Base-by-base conservation (phyloP, 805 yeast genomes). In the Ogataea methanolica region DNA sequence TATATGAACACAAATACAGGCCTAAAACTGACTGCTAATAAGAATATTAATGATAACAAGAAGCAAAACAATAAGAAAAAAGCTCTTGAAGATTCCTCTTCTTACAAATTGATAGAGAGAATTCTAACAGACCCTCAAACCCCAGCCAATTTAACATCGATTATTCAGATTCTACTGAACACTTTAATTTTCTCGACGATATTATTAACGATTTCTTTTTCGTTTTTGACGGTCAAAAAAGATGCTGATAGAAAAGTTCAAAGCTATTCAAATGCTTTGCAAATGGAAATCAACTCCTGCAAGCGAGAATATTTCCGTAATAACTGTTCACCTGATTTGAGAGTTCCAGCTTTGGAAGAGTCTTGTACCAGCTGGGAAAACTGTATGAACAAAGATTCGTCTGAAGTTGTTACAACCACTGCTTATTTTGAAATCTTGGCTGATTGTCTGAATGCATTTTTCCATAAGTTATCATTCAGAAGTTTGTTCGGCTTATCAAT, bases 321-420 rank as follows among this genome's bases (percentile, higher is more conserved):
- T 65, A 78, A 83, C 54, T 92, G 99, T 62, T 73, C 78, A 2
- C 78, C 79, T 4, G 81, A 72, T 3, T 55, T 58, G 41, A 70
- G 92, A 14, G 91, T 82, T 0, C 96, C 96, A 0, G 90, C 88
- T 0, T 63, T 89, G 16, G 94, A 85, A 56, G 65, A 67, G 2
- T 69, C 78, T 14, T 92, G 99, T 65, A 70, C 75, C 34, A 73
- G 72, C 34, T 88, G 96, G 94, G 84, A 79, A 51, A 76, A 75
- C 48, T 94, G 99, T 63, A 88, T 88, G 90, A 79, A 82, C 56
- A 69, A 82, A 42, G 92, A 88, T 52, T 91, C 96, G 9, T 75
- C 77, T 23, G 56, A 68, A 46, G 63, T 66, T 21, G 52, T 61
- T 35, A 58, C 66, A 4, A 59, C 68, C 2, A 63, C 51, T 31